Conservation (phyloP, 2,329 filamentous ascomycete genomes). For the Periconia sp. region DNA sequence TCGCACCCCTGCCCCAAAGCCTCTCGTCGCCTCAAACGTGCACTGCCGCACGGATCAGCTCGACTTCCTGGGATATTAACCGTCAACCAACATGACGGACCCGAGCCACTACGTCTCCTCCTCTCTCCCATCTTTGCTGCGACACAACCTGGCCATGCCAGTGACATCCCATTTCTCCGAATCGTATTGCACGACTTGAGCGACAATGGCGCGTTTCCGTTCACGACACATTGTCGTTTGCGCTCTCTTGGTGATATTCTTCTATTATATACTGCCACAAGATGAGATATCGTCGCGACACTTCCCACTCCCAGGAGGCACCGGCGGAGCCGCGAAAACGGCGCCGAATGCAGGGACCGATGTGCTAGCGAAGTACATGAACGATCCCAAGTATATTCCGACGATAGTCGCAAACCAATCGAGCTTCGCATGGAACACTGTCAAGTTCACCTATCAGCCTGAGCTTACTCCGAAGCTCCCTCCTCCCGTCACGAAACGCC, state of each 20-base stretch:
- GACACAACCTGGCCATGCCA: too few relatives aligned
- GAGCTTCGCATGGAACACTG: conserved; percentile 40
- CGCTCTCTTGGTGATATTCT: conserved; percentile 30
- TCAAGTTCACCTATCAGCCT: conserved; percentile 34
- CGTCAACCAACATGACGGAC: too few relatives aligned
- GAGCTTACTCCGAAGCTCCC: conserved; percentile 35
- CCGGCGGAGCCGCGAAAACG: conserved; percentile 8
- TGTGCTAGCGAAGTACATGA: conserved; percentile 40
- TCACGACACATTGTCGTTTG: conserved; percentile 32
- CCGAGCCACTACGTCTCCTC: too few relatives aligned
- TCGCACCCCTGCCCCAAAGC: too few relatives aligned
- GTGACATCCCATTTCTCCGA: too few relatives aligned
- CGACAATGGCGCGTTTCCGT: conserved; percentile 33
- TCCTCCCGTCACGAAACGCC: conserved; percentile 31
- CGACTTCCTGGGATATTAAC: too few relatives aligned
- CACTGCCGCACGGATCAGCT: too few relatives aligned
- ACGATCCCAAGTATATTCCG: conserved; percentile 28
- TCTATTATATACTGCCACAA: conserved; percentile 33
- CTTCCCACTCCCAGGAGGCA: conserved; percentile 8
- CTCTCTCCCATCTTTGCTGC: too few relatives aligned
- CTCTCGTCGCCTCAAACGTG: too few relatives aligned
- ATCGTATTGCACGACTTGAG: conserved; percentile 10
- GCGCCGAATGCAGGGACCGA: conserved; percentile 24
- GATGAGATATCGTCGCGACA: conserved; percentile 16
- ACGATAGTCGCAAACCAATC: conserved; percentile 29